Percentiles rank a stretch among this genome's conserved stretches.
Evolutionary conservation across 2,329 filamentous ascomycete genomes (phyloP).

Genomic region (Fusarium nurragi): DNA sequence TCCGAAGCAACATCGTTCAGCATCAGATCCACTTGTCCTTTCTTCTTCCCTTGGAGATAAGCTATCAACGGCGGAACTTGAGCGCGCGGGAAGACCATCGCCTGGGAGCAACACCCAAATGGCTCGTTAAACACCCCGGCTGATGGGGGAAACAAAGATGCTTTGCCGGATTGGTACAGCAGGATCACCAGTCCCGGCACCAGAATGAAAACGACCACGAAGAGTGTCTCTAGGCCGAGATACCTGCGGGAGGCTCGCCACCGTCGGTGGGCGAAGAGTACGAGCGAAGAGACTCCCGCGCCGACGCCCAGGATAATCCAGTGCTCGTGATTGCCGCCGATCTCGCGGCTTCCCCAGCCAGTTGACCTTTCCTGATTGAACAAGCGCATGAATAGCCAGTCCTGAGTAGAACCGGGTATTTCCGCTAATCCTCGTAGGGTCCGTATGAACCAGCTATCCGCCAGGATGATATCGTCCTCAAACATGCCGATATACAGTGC

Average conservation of each 20-base stretch:
- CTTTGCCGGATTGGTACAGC: constrained; percentile 19
- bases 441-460: constrained; percentile 8
- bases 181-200: constrained; percentile 16
- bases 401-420: background rate
- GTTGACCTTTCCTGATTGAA: constrained; percentile 23
- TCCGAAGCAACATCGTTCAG: constrained; percentile 4
- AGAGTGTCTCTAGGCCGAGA: background rate
- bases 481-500: constrained; percentile 15
- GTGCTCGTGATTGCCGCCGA: constrained; percentile 12
- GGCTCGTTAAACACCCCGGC: constrained; percentile 19
- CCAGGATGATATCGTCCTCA: constrained; percentile 19
- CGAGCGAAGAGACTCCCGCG: background rate
- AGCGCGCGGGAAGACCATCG: constrained; percentile 10
- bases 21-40: constrained; percentile 23
- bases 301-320: constrained; percentile 11
- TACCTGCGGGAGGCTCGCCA: constrained; percentile 3
- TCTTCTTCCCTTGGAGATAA: background rate
- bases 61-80: constrained; percentile 1
- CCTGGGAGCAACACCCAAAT: constrained; percentile 24
- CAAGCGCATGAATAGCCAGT: constrained; percentile 22
- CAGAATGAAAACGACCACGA: background rate
- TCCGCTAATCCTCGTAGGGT: background rate
- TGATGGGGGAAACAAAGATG: constrained; percentile 3
- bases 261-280: background rate
- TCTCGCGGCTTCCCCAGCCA: constrained; percentile 12